A percentile compares a stretch with the other conserved stretches of the same genome.
Conservation (phyloP, 2,329 filamentous ascomycete species). For the Diaporthe sp. region DNA sequence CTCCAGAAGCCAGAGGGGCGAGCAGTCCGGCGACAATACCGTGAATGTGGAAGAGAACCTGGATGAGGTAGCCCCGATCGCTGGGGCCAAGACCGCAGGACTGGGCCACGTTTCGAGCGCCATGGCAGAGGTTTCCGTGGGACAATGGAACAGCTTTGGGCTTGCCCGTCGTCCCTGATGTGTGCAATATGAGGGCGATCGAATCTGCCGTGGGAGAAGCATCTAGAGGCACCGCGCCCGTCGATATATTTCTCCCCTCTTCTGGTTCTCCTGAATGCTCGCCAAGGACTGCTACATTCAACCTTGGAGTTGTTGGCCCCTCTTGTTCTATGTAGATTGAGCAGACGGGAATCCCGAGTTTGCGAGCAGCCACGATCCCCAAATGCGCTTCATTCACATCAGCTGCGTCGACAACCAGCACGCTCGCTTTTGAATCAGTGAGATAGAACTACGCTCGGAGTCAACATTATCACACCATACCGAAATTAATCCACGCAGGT, state of each 20-base stretch:
- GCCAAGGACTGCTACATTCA: background rate
- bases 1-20: conserved; percentile 78
- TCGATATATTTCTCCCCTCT: conserved; percentile 51
- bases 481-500: background rate
- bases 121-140: conserved; percentile 1
- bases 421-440: conserved; percentile 82
- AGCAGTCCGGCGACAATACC: conserved; percentile 87
- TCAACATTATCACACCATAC: background rate
- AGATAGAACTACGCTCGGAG: conserved; percentile 73
- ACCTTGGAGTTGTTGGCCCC: conserved; percentile 49
- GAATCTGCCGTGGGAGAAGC: conserved; percentile 47
- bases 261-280: background rate
- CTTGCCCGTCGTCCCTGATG: conserved; percentile 18
- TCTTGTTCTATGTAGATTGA: conserved; percentile 66
- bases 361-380: conserved; percentile 80
- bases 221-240: conserved; percentile 73
- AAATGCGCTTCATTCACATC: conserved; percentile 74
- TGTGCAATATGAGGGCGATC: conserved; percentile 13
- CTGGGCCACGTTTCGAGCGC: background rate
- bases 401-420: conserved; percentile 80
- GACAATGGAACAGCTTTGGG: conserved; percentile 26
- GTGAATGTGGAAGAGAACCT: conserved; percentile 67
- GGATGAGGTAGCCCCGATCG: conserved; percentile 68
- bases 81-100: conserved; percentile 39
- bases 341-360: conserved; percentile 88